Evolutionary conservation across 805 yeast species (phyloP), one percentile per base, ranked within the genome.

Genomic region (Starmera amethionina): DNA sequence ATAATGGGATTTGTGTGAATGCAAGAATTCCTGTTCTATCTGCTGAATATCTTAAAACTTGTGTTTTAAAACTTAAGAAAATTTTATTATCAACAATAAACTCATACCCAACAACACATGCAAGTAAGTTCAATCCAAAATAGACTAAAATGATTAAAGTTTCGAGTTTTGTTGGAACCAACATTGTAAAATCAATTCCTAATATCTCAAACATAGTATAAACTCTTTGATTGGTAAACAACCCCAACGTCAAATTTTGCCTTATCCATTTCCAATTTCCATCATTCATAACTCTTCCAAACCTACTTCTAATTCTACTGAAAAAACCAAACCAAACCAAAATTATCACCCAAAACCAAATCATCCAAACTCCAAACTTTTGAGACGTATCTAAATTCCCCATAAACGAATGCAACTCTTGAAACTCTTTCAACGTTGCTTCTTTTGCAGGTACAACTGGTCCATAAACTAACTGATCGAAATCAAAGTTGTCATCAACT

Each of bases 1-100:
- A 51, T 8, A 71, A 48, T 1, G 93, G 90, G 40, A 79, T 40
- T 31, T 58, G 51, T 2, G 62, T 63, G 47, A 64, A 59, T 8
- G 56, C 42, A 2, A 53, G 32, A 1, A 51, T 33, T 15, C 52
- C 56, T 6, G 56, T 50, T 42, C 58, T 46, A 37, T 53, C 45
- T 3, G 50, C 56, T 54, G 51, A 8, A 60, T 60, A 29, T 51
- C 60, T 47, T 19, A 51, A 44, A 6, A 55, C 49, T 8, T 48
- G 46, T 4, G 58, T 56, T 11, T 54, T 50, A n/a, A 46, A 39
- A 37, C 58, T 42, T 36, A 6, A 8, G 27, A 22, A 22, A 22
- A 53, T 55, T n/a, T 58, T 59, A 22, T 14, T 11, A 7, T 8
- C n/a, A 2, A 10, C 10, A 22, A n/a, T 18, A 12, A 42, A 25